Percentiles rank a stretch among this genome's conserved stretches.
Conservation (phyloP, 139 green algal genomes). For the Bryopsis sp. region DNA sequence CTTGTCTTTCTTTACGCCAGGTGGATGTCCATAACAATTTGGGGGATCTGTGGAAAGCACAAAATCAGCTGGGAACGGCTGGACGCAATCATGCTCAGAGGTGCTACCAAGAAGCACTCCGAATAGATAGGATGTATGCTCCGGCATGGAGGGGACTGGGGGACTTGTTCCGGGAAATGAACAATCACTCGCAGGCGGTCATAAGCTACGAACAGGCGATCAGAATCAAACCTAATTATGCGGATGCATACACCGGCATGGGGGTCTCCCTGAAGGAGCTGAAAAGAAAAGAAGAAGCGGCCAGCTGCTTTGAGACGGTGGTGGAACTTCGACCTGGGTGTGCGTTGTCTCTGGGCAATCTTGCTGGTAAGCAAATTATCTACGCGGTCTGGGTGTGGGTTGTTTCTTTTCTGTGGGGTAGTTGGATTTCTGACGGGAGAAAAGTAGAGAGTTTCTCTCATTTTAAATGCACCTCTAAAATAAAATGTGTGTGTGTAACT, state of each 20-base stretch:
- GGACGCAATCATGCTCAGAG: slow-evolving; percentile 36
- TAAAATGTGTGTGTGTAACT: too few relatives aligned
- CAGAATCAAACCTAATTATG: slow-evolving; percentile 39
- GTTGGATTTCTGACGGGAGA: too few relatives aligned
- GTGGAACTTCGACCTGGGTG: slow-evolving; percentile 51
- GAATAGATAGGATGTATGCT: slow-evolving; percentile 39
- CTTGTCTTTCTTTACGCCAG: too few relatives aligned
- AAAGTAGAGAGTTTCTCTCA: too few relatives aligned
- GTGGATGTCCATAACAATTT: slow-evolving; percentile 69
- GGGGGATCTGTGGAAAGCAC: slow-evolving; percentile 65
- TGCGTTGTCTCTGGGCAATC: slow-evolving; percentile 56
- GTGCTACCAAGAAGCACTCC: slow-evolving; percentile 62
- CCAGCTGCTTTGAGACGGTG: slow-evolving; percentile 45
- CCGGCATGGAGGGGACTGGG: slow-evolving; percentile 70
- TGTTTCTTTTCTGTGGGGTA: slow-evolving; percentile 8
- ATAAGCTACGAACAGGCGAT: slow-evolving; percentile 54
- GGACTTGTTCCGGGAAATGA: slow-evolving; percentile 48
- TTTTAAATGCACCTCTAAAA: too few relatives aligned
- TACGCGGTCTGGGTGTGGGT: background rate
- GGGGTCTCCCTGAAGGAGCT: slow-evolving; percentile 59
- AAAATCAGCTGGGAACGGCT: slow-evolving; percentile 27
- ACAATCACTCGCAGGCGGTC: slow-evolving; percentile 41
- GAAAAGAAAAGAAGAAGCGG: slow-evolving; percentile 40
- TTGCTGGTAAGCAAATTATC: slow-evolving; percentile 39
- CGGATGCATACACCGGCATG: slow-evolving; percentile 63